Percentiles rank a stretch among this genome's conserved stretches.
These are phyloP conservation scores for Neurospora intermedia DNA, from an alignment of 495 filamentous ascomycete species.

Conservation along the genomic window DNA sequence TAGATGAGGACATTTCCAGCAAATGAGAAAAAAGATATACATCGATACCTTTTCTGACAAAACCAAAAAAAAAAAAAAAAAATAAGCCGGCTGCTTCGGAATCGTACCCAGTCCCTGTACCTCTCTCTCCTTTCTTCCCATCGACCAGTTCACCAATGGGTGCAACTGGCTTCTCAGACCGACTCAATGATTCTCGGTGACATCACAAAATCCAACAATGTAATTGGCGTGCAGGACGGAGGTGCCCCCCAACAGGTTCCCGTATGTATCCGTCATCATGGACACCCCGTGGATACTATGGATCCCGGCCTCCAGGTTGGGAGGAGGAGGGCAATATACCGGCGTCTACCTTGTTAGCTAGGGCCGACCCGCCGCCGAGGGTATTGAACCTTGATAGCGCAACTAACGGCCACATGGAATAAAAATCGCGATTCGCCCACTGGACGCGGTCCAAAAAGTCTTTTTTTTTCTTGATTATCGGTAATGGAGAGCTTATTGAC, in stretches of 20 bases:
- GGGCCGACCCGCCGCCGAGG: background rate
- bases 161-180: background rate
- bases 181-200: background rate
- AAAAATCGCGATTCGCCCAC: background rate
- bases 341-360: background rate
- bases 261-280: background rate
- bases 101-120: background rate
- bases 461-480: background rate
- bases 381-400: background rate
- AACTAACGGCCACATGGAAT: background rate
- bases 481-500: background rate
- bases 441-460: background rate
- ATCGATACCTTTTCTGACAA: background rate
- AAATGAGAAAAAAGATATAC: background rate
- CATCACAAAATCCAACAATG: background rate
- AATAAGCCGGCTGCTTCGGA: background rate
- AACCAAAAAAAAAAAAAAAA: background rate
- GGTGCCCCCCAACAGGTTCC: background rate
- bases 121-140: background rate
- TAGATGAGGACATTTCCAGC: background rate
- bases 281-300: background rate
- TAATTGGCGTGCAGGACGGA: background rate
- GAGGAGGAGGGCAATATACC: background rate
- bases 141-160: background rate
- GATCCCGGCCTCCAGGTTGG: background rate